Conservation (phyloP, 208 protist species). For the Crithidia expoeki region DNA sequence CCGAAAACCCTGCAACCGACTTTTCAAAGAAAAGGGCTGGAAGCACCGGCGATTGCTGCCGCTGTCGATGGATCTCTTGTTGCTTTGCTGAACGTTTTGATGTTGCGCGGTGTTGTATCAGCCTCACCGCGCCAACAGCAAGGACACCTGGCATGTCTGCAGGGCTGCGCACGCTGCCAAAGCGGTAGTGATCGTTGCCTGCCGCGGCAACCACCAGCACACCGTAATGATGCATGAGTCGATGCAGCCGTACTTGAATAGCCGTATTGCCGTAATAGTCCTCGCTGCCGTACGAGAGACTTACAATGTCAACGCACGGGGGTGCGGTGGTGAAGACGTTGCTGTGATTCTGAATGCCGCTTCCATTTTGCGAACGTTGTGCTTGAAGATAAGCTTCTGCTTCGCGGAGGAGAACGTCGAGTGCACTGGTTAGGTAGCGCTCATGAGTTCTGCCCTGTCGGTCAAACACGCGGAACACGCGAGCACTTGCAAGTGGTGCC, state of each 20-base stretch:
- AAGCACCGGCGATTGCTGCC: too few relatives aligned
- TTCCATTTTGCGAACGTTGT: conserved; percentile 12
- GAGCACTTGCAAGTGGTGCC: conserved; percentile 67
- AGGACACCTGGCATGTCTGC: conserved; percentile 95
- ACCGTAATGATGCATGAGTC: conserved; percentile 79
- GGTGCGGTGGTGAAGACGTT: not conserved
- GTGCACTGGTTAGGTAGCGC: conserved; percentile 95
- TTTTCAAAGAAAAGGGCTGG: not conserved
- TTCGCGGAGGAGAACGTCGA: conserved; percentile 43
- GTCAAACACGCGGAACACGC: conserved; percentile 96
- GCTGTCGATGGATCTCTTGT: too few relatives aligned
- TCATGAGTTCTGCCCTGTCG: conserved; percentile 75
- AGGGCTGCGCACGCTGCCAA: conserved; percentile 96
- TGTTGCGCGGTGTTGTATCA: not conserved
- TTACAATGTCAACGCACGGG: conserved; percentile 79
- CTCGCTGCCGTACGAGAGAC: conserved; percentile 96
- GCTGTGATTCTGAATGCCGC: conserved; percentile 49
- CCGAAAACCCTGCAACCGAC: conserved; percentile 89
- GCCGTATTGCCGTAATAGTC: conserved; percentile 89
- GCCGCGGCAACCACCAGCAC: conserved; percentile 96
- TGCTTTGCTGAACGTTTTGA: not conserved
- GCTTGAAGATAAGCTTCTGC: conserved; percentile 7
- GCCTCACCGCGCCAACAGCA: conserved; percentile 87
- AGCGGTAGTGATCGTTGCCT: conserved; percentile 96
- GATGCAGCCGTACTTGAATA: conserved; percentile 54